Base-by-base conservation (phyloP, 169 alveolate genomes). In the Cyclospora cayetanensis region DNA sequence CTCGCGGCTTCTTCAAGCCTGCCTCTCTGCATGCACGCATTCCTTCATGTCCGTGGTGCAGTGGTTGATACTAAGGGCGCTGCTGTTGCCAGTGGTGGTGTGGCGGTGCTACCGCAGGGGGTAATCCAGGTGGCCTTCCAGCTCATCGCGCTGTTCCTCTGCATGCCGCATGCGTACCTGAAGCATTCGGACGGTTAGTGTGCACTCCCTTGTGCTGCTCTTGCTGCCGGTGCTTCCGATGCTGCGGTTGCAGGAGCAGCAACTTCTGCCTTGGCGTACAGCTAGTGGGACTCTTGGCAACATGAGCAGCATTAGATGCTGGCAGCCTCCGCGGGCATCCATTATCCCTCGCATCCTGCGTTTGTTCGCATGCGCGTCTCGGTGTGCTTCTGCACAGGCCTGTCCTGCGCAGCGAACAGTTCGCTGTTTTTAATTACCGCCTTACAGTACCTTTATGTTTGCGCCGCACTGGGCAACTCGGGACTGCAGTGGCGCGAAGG, bases 401-500 rank as follows among this genome's bases (percentile, higher is more conserved):
- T 46, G n/a, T 7, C 72, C 11, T 7, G 72, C 27, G 31, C 7
- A n/a, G 72, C 7, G 34, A 60, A 60, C 27, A 60, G 35, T 0
- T 12, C 72, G 11, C 15, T 60, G 34, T 60, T 60, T n/a, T 0
- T 60, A 9, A 5, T 60, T n/a, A 20, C 72, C n/a, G 72, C 72
- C 27, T 20, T 60, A 31, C 72, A 60, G 27, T 60, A 60, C n/a
- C 18, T 60, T 12, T 60, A 60, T 31, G 72, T 60, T 20, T 60
- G 72, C n/a, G 72, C 72, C 7, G 72, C 72, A 20, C 31, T 60
- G 72, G 72, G 72, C n/a, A 60, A 12, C 72, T 15, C 72, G 31
- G 72, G 72, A n/a, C 72, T 60, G n/a, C 72, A 60, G 31, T 60
- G 72, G 72, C 18, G 72, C 15, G 34, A 60, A n/a, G 72, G 72